Evolutionary conservation across 768 basidiomycete species (phyloP).

Genomic region (Mycena vulgaris): DNA sequence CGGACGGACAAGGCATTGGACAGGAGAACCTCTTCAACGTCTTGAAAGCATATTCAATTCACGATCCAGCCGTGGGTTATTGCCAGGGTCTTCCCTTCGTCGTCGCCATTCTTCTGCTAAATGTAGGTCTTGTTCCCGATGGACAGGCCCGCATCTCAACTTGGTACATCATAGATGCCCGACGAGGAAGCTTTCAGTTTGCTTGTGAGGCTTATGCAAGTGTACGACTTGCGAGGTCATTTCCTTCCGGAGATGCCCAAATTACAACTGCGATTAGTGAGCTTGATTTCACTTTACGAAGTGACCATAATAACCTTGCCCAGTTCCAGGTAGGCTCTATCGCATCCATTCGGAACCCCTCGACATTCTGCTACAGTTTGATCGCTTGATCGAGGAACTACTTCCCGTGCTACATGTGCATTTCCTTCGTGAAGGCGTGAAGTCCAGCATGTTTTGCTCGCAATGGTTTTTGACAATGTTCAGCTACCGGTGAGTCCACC

Average conservation of each 20-base stretch:
- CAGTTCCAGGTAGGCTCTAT: slow-evolving; percentile 72
- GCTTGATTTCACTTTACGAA: slow-evolving; percentile 39
- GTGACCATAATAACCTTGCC: slow-evolving; percentile 1
- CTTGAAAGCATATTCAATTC: slow-evolving; percentile 96
- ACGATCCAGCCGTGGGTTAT: slow-evolving; percentile 96
- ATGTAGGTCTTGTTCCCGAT: slow-evolving; percentile 67
- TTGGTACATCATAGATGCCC: slow-evolving; percentile 82
- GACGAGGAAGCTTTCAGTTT: slow-evolving; percentile 99
- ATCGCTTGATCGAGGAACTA: slow-evolving; percentile 93
- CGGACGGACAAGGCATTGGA: slow-evolving; percentile 93
- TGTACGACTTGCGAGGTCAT: slow-evolving; percentile 96
- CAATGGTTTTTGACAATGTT: slow-evolving; percentile 99
- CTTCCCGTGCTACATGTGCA: slow-evolving; percentile 94
- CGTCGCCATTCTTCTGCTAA: slow-evolving; percentile 92
- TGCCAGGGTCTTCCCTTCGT: slow-evolving; percentile 98
- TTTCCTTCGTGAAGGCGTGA: slow-evolving; percentile 93
- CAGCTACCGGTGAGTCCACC: slow-evolving; percentile 82
- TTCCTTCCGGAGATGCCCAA: slow-evolving; percentile 99
- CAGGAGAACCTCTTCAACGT: slow-evolving; percentile 99
- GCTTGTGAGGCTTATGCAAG: slow-evolving; percentile 94
- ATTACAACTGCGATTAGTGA: slow-evolving; percentile 89
- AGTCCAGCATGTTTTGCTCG: slow-evolving; percentile 98
- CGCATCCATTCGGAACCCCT: slow-evolving; percentile 24
- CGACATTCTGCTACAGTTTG: slow-evolving; percentile 72
- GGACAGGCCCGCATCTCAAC: background rate